Conservation (phyloP, 2,329 filamentous ascomycete species). For the Colletotrichum tanaceti region DNA sequence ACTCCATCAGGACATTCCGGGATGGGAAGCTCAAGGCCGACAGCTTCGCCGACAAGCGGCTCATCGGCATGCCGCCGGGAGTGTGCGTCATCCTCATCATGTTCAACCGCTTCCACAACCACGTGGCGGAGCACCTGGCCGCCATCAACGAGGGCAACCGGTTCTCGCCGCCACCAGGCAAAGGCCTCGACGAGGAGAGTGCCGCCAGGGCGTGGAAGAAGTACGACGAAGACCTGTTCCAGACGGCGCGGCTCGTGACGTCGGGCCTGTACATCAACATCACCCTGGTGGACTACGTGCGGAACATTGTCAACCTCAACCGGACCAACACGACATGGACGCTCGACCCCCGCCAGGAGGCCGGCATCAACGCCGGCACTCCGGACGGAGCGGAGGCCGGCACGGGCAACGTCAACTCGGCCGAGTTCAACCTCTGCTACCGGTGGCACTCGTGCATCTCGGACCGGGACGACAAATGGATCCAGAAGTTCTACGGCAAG, state of each 20-base stretch:
- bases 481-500: conserved; percentile 73
- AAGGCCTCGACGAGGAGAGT: conserved; percentile 61
- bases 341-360: conserved; percentile 79
- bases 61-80: conserved; percentile 78
- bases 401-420: conserved; percentile 84
- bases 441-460: conserved; percentile 86
- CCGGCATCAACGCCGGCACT: conserved; percentile 66
- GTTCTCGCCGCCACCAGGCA: conserved; percentile 74
- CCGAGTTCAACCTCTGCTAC: conserved; percentile 90
- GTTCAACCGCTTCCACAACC: conserved; percentile 89
- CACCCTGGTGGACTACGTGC: conserved; percentile 80
- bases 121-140: conserved; percentile 81
- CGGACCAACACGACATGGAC: conserved; percentile 74
- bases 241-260: conserved; percentile 80
- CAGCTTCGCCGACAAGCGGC: conserved; percentile 75
- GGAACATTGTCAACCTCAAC: conserved; percentile 80
- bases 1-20: conserved; percentile 75
- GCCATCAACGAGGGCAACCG: conserved; percentile 86
- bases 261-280: conserved; percentile 84
- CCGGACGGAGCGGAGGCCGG: conserved; percentile 73
- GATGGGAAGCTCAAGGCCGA: conserved; percentile 80
- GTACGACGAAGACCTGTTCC: conserved; percentile 82
- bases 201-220: conserved; percentile 69
- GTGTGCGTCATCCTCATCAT: conserved; percentile 79
- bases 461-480: conserved; percentile 83